phyloP scores from a whole-genome alignment of 352 stramenopile genomes.

The Elongisporangium prolatum region DNA sequence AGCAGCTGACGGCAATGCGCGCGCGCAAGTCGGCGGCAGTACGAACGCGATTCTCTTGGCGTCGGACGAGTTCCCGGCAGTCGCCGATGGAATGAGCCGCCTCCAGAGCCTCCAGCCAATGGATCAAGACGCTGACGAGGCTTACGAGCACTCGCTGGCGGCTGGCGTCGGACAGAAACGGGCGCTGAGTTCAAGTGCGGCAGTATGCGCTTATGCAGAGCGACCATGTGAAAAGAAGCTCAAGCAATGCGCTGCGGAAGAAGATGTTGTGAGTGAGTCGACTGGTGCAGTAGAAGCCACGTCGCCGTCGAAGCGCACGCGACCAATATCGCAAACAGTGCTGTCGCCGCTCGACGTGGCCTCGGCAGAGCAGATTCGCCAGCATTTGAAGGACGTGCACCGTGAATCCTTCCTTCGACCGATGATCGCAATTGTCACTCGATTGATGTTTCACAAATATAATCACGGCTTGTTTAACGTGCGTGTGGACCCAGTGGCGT shows the following conservation, averaged over 20 bases:
- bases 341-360: conserved; percentile 63
- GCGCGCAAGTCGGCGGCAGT: conserved; percentile 9
- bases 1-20: conserved; percentile 14
- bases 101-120: not conserved
- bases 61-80: conserved; percentile 6
- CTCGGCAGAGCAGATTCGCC: conserved; percentile 51
- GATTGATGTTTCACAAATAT: conserved; percentile 78
- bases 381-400: conserved; percentile 67
- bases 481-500: conserved; percentile 68
- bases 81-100: not conserved
- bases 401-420: conserved; percentile 64
- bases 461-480: conserved; percentile 83
- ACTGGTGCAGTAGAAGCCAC: conserved; percentile 5
- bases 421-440: conserved; percentile 58
- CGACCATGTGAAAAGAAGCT: conserved; percentile 43
- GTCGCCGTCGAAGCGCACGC: conserved; percentile 2
- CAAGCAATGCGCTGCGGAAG: conserved; percentile 16
- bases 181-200: conserved; percentile 6
- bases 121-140: conserved; percentile 1
- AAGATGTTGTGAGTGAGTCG: conserved; percentile 1
- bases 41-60: not conserved
- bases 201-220: conserved; percentile 3
- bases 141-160: not conserved
- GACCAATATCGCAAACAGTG: conserved; percentile 2
- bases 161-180: conserved; percentile 16